Evolutionary conservation across 169 alveolate genomes (phyloP).

Genomic region (Plasmodium cynomolgi): DNA sequence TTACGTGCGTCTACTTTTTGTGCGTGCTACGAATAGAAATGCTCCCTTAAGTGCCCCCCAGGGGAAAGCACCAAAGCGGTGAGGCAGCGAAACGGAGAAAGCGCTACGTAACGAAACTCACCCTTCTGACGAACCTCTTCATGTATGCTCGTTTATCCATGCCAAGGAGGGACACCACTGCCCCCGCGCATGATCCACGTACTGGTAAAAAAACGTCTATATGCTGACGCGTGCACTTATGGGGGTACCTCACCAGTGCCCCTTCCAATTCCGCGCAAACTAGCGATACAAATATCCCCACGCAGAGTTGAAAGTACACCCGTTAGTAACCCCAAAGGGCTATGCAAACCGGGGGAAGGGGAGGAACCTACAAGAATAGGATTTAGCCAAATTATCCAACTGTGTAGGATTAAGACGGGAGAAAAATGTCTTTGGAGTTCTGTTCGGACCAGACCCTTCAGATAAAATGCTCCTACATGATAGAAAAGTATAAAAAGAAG

Average conservation of each 20-base stretch:
- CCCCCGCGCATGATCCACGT: neutral
- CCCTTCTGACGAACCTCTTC: neutral
- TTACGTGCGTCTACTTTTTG: neutral
- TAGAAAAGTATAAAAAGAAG: slow-evolving; percentile 69
- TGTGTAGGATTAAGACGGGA: neutral
- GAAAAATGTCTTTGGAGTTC: slow-evolving; percentile 34
- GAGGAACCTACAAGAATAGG: neutral
- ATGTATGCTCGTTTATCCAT: neutral
- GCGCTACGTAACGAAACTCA: neutral
- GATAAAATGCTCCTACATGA: slow-evolving; percentile 68
- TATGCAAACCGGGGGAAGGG: neutral
- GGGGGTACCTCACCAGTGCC: neutral
- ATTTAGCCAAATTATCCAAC: neutral
- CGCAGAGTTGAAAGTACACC: neutral
- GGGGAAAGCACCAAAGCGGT: neutral
- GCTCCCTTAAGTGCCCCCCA: neutral
- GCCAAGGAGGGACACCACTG: neutral
- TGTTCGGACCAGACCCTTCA: slow-evolving; percentile 22
- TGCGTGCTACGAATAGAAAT: neutral
- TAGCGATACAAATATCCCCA: neutral
- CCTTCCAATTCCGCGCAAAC: neutral
- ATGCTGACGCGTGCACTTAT: neutral
- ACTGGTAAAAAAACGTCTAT: neutral
- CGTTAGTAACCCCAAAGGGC: neutral
- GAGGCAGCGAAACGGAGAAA: neutral